A percentile compares a stretch with the other conserved stretches of the same genome.
Evolutionary conservation across 495 filamentous ascomycete genomes (phyloP).

Genomic region (Pseudevernia furfuracea): DNA sequence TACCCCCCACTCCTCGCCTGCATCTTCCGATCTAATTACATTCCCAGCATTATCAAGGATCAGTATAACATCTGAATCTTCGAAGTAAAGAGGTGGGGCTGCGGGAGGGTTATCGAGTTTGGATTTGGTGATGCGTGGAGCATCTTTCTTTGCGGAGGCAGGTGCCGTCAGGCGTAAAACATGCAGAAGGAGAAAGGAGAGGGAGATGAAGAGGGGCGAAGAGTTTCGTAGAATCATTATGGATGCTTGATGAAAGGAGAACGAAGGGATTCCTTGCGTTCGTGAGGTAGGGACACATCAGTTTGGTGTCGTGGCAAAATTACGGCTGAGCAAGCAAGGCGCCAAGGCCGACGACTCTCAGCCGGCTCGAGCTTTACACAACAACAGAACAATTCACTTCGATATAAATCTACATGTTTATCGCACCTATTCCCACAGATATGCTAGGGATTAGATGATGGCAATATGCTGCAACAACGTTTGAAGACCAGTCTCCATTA

Average conservation of each 20-base stretch:
- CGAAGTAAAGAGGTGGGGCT: slow-evolving; percentile 65
- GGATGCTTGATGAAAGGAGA: slow-evolving; percentile 1
- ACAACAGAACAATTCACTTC: not conserved
- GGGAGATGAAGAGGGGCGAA: slow-evolving; percentile 1
- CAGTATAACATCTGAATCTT: slow-evolving; percentile 70
- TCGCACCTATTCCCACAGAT: not conserved
- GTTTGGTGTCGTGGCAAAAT: slow-evolving; percentile 4
- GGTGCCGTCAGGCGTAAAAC: slow-evolving; percentile 4
- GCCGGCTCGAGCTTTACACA: not conserved
- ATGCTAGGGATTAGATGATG: not conserved
- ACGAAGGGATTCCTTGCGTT: slow-evolving; percentile 7
- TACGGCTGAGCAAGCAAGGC: slow-evolving; percentile 4
- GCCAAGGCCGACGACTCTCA: not conserved
- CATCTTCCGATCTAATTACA: slow-evolving; percentile 67
- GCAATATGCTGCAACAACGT: not conserved
- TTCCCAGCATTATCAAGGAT: slow-evolving; percentile 50
- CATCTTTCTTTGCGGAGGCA: slow-evolving; percentile 39
- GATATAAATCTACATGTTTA: not conserved
- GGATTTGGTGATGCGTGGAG: slow-evolving; percentile 44
- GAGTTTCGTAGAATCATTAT: slow-evolving; percentile 11
- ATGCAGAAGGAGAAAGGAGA: slow-evolving; percentile 19
- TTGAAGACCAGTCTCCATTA: slow-evolving; percentile 21
- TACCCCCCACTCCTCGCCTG: slow-evolving; percentile 63
- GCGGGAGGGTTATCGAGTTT: slow-evolving; percentile 55
- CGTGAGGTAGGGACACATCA: slow-evolving; percentile 15